Conservation (phyloP, 1,139 yeast genomes). For the Hyphopichia buzzinii region DNA sequence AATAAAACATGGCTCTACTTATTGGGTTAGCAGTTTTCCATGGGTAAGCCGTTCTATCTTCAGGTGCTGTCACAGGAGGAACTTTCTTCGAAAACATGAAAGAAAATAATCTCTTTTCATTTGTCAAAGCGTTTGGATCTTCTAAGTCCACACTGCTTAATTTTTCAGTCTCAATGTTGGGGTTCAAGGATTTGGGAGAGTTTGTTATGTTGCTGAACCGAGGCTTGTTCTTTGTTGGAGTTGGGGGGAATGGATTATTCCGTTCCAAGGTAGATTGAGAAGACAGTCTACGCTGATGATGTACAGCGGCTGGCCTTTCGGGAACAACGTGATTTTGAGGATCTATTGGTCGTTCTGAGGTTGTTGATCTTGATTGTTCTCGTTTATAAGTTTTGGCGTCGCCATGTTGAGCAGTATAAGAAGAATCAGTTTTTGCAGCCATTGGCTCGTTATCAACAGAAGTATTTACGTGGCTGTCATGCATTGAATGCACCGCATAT, state of each 20-base stretch:
- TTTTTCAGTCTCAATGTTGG: too few relatives aligned
- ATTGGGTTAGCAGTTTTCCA: conserved; percentile 29
- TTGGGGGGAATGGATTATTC: conserved; percentile 1
- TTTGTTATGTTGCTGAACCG: too few relatives aligned
- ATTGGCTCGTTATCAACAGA: too few relatives aligned
- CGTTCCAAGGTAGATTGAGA: background rate
- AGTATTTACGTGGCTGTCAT: too few relatives aligned
- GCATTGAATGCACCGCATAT: too few relatives aligned
- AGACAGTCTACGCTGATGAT: background rate
- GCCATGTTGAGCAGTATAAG: too few relatives aligned
- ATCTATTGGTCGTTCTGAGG: too few relatives aligned
- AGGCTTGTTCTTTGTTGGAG: conserved; percentile 1
- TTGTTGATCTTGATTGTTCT: too few relatives aligned
- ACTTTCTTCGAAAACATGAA: conserved; percentile 34
- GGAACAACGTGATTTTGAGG: too few relatives aligned
- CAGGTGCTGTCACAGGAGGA: conserved; percentile 34
- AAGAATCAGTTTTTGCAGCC: too few relatives aligned
- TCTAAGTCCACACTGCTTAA: conserved; percentile 10
- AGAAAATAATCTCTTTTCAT: conserved; percentile 31
- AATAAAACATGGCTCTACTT: conserved; percentile 33
- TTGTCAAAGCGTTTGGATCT: conserved; percentile 14
- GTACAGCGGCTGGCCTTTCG: background rate
- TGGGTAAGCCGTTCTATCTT: conserved; percentile 38
- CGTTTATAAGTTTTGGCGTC: too few relatives aligned
- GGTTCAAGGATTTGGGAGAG: too few relatives aligned